A percentile compares a stretch with the other conserved stretches of the same genome.
phyloP scores from a whole-genome alignment of 1,284 basidiomycete genomes.

The Trichosporon sp. region DNA sequence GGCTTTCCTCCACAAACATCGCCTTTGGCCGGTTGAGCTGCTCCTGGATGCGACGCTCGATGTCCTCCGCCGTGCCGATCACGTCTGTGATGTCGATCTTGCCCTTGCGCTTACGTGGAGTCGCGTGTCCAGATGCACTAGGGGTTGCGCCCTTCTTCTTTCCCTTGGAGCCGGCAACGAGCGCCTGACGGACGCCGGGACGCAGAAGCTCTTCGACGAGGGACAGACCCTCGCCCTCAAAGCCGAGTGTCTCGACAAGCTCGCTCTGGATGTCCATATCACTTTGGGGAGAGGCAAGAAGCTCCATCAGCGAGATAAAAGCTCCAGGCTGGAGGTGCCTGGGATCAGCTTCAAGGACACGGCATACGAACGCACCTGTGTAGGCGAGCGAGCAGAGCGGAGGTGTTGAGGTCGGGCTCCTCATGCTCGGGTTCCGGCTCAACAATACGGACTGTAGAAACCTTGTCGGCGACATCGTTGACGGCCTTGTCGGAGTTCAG shows the following conservation, averaged over 20 bases:
- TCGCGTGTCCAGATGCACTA: neutral
- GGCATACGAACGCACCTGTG: slow-evolving; percentile 14
- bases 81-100: slow-evolving; percentile 48
- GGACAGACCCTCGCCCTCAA: slow-evolving; percentile 64
- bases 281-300: slow-evolving; percentile 45
- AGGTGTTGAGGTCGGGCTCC: slow-evolving; percentile 18
- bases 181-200: slow-evolving; percentile 40
- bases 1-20: slow-evolving; percentile 45
- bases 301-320: slow-evolving; percentile 41
- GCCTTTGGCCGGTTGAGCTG: slow-evolving; percentile 46
- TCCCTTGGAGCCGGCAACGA: slow-evolving; percentile 28
- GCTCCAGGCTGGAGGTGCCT: slow-evolving; percentile 35
- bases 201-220: slow-evolving; percentile 51
- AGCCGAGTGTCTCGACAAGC: slow-evolving; percentile 80
- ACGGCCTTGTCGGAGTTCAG: slow-evolving; percentile 17
- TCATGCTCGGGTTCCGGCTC: slow-evolving; percentile 17
- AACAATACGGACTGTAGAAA: slow-evolving; percentile 14
- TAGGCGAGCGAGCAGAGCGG: slow-evolving; percentile 22
- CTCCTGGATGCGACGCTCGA: slow-evolving; percentile 46
- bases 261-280: slow-evolving; percentile 77
- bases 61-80: slow-evolving; percentile 45
- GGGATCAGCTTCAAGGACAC: slow-evolving; percentile 1
- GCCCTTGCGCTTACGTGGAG: slow-evolving; percentile 25
- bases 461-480: neutral
- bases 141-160: slow-evolving; percentile 30